Evolutionary conservation across 345 rosid genomes (phyloP).

Genomic region (Citropsis articulata): DNA sequence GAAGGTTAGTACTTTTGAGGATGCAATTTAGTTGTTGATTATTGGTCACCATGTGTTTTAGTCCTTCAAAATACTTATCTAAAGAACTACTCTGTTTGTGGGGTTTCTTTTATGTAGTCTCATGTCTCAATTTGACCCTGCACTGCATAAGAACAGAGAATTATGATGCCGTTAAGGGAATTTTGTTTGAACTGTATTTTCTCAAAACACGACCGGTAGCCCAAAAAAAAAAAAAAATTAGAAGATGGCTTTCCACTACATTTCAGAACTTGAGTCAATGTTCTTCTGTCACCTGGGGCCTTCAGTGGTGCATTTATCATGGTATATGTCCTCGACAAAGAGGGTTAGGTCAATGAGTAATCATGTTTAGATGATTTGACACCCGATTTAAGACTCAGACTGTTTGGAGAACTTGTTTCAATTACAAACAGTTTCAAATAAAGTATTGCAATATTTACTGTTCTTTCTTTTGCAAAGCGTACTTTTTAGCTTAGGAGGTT

Average conservation of each 20-base stretch:
- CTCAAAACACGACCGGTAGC: background rate
- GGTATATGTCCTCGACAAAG: background rate
- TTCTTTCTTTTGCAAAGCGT: background rate
- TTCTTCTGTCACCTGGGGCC: background rate
- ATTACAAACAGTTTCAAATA: background rate
- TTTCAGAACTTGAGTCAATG: background rate
- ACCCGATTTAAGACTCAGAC: background rate
- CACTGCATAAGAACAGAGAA: background rate
- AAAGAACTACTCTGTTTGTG: background rate
- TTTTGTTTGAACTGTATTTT: background rate
- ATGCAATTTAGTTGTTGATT: background rate
- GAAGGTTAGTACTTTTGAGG: slow-evolving; percentile 61
- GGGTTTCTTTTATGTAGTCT: background rate
- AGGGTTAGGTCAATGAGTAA: background rate
- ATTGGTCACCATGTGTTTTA: background rate
- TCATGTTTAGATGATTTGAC: background rate
- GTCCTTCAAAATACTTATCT: background rate
- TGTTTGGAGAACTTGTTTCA: background rate
- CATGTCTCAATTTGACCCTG: background rate
- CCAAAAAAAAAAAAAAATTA: too few species aligned
- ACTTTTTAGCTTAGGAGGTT: background rate
- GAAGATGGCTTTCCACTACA: background rate
- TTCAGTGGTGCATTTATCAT: background rate
- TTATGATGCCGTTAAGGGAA: background rate
- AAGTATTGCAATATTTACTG: background rate